phyloP scores from a whole-genome alignment of 2,329 filamentous ascomycete species.

The Sporothrix pallida region DNA sequence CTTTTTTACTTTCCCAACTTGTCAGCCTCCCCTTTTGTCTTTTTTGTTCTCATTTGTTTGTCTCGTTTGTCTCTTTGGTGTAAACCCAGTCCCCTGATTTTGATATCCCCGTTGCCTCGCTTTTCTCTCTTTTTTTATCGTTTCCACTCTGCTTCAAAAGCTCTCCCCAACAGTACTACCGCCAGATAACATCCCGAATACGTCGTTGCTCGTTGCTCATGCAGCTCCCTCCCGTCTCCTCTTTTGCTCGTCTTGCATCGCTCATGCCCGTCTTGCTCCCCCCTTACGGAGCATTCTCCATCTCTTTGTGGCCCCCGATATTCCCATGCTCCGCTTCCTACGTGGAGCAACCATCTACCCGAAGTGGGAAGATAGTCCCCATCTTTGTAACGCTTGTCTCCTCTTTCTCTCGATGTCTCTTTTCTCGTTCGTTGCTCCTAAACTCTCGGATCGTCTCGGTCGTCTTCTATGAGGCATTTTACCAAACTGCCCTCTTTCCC shows the following conservation, averaged over 20 bases:
- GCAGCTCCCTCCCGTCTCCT: not conserved
- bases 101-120: not conserved
- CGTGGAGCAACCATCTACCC: conserved; percentile 24
- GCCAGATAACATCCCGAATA: conserved; percentile 3
- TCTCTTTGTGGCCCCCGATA: conserved; percentile 9
- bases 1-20: not conserved
- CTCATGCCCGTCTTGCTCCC: not conserved
- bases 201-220: conserved; percentile 1
- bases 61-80: not conserved
- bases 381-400: not conserved
- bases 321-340: conserved; percentile 25
- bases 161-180: not conserved
- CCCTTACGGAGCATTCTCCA: too few relatives aligned
- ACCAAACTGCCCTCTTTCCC: not conserved
- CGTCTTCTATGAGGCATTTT: conserved; percentile 28
- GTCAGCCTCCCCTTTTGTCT: not conserved
- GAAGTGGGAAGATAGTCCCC: conserved; percentile 17
- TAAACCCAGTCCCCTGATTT: not conserved
- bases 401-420: not conserved
- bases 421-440: not conserved
- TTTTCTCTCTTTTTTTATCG: conserved; percentile 9
- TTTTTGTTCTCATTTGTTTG: not conserved
- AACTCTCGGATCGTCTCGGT: not conserved
- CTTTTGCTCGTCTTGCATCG: not conserved
- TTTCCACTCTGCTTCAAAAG: not conserved